These are phyloP conservation scores for Rosa hybrid DNA, from an alignment of 331 rosid species.

Conservation along the genomic window DNA sequence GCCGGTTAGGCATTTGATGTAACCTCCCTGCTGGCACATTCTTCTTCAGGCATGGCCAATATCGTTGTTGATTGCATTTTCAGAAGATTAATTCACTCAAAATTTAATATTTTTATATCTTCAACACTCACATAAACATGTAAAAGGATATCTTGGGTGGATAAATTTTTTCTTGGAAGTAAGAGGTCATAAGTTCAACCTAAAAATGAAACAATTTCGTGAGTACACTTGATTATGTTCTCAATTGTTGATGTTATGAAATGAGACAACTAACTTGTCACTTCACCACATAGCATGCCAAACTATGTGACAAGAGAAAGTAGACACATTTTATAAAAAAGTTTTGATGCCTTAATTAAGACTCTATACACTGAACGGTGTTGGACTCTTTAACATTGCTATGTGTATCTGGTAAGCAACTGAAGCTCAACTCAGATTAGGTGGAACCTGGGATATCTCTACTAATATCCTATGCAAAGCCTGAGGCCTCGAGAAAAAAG, in stretches of 20 bases:
- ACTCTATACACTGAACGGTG: background rate
- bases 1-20: constrained; percentile 5
- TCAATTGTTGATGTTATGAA: too few relatives aligned
- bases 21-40: background rate
- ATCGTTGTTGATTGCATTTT: background rate
- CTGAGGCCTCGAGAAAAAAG: constrained; percentile 95
- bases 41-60: background rate
- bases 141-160: background rate
- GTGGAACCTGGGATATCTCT: constrained; percentile 66
- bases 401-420: constrained; percentile 21
- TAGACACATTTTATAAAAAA: background rate
- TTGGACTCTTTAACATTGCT: constrained; percentile 19
- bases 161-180: too few relatives aligned
- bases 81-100: background rate
- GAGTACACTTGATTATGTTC: background rate
- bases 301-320: background rate
- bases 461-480: constrained; percentile 79
- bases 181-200: background rate
- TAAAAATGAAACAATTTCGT: background rate
- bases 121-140: background rate
- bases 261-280: background rate
- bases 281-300: background rate
- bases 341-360: background rate
- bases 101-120: too few relatives aligned
- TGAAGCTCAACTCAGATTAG: constrained; percentile 18